Evolutionary conservation across 2,329 filamentous ascomycete species (phyloP), one percentile per base, ranked within the genome.

Genomic region (Verticillium nonalfalfae): DNA sequence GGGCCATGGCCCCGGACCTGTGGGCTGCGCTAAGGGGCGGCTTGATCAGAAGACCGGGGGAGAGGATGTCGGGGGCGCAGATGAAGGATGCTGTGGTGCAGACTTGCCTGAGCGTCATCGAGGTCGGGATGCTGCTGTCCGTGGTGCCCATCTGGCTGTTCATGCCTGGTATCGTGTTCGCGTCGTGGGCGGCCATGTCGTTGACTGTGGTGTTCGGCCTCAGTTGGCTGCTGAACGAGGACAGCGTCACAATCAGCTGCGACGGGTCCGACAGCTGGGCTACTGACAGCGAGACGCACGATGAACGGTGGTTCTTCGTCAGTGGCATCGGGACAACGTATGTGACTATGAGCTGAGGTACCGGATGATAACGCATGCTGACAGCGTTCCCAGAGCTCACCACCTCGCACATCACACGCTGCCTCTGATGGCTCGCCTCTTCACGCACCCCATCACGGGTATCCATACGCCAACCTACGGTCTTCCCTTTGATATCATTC

Each of bases 401-500:
- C 67, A 69, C 1, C 68, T 74, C 13, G 66, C 71, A 45, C 65
- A 65, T 57, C 65, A 64, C 10, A 74, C 73, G 0, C 64, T 76
- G 2, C 73, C 76, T 1, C 70, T 68, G 10, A 64, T 79, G 7
- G 71, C 73, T 9, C 69, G 67, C 18, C 71, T 76, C 4, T 77
- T 78, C 63, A 69, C 69, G 54, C 69, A 72, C 10, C 70, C 75
- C 56, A 76, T 85, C 64, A 80, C 76, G 54, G 81, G 79, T 68
- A 79, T 84, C 56, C 79, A 83, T 63, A 73, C 76, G 61, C 74
- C 75, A 35, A 78, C 83, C 10, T 76, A 81, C 35, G 84, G 85
- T 63, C 74, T 81, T 2, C 75, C 81, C 39, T 80, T 85, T 66
- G 84, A 86, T 67, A 69, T 84, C 31, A 66, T 83, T 52, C 72